Evolutionary conservation across 2,329 filamentous ascomycete species (phyloP).

Genomic region (Aspergillus ochraceus): DNA sequence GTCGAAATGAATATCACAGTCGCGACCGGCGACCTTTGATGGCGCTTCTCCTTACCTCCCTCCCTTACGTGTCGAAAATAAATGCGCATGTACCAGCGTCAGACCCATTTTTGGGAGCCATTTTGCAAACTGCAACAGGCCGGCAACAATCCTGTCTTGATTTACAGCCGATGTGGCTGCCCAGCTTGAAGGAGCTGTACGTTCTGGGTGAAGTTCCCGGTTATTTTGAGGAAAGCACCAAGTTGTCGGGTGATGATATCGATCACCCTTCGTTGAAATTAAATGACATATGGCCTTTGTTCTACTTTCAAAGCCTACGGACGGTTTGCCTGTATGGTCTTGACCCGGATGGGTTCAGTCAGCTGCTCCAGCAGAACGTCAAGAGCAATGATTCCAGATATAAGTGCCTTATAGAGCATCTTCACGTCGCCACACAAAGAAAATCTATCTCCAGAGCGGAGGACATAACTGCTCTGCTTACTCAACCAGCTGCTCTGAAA

Average conservation of each 20-base stretch:
- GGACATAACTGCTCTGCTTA: background rate
- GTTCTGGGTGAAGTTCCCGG: background rate
- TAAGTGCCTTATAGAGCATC: background rate
- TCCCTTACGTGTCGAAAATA: constrained; percentile 4
- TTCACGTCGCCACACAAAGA: background rate
- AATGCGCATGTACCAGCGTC: constrained; percentile 4
- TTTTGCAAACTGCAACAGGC: background rate
- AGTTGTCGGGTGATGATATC: background rate
- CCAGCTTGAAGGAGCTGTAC: background rate
- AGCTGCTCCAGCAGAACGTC: background rate
- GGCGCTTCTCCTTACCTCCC: constrained; percentile 5
- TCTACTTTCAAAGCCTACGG: background rate
- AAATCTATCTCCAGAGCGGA: background rate
- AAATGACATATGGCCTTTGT: background rate
- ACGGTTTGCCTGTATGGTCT: constrained; percentile 1
- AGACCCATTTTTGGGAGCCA: background rate
- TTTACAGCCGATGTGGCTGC: background rate
- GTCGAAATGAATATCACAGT: background rate
- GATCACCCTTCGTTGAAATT: background rate
- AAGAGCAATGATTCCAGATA: background rate
- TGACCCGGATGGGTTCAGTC: background rate
- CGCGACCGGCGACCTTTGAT: constrained; percentile 9
- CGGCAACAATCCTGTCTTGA: background rate
- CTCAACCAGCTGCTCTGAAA: background rate
- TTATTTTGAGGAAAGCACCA: background rate